These are phyloP conservation scores for Cryptococcus floricola DNA, from an alignment of 1,284 basidiomycete genomes.

Conservation along the genomic window DNA sequence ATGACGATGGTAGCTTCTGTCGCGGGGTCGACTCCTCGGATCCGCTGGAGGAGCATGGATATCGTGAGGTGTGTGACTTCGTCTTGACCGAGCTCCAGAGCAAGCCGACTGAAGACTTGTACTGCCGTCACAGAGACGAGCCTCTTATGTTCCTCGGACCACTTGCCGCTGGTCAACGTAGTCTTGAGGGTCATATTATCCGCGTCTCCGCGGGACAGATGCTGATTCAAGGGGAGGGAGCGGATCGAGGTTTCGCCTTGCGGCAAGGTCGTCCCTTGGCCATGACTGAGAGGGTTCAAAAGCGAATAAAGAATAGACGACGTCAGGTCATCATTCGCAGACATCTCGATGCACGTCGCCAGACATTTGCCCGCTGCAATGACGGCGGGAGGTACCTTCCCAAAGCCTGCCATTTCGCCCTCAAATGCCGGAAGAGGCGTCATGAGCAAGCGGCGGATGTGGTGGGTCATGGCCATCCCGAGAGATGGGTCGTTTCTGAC, in stretches of 20 bases:
- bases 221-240: conserved; percentile 14
- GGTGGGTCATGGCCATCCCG: conserved; percentile 69
- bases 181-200: conserved; percentile 16
- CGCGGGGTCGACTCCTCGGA: conserved; percentile 75
- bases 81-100: conserved; percentile 73
- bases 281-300: conserved; percentile 81
- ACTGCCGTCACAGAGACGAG: conserved; percentile 86
- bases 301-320: conserved; percentile 96
- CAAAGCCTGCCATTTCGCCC: conserved; percentile 61
- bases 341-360: conserved; percentile 81
- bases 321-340: conserved; percentile 82
- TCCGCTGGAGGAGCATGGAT: conserved; percentile 86
- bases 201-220: conserved; percentile 8
- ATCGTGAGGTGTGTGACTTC: conserved; percentile 77
- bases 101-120: conserved; percentile 76
- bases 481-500: conserved; percentile 82
- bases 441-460: conserved; percentile 82
- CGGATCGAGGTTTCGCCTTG: conserved; percentile 25
- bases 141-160: conserved; percentile 75
- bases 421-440: conserved; percentile 84
- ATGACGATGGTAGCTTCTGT: conserved; percentile 88
- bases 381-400: conserved; percentile 58
- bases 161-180: conserved; percentile 19
- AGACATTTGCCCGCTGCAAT: conserved; percentile 83
- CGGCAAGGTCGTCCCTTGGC: conserved; percentile 58